Evolutionary conservation across 2,329 filamentous ascomycete species (phyloP), one percentile per base, ranked within the genome.

Genomic region (Alternaria sp.): DNA sequence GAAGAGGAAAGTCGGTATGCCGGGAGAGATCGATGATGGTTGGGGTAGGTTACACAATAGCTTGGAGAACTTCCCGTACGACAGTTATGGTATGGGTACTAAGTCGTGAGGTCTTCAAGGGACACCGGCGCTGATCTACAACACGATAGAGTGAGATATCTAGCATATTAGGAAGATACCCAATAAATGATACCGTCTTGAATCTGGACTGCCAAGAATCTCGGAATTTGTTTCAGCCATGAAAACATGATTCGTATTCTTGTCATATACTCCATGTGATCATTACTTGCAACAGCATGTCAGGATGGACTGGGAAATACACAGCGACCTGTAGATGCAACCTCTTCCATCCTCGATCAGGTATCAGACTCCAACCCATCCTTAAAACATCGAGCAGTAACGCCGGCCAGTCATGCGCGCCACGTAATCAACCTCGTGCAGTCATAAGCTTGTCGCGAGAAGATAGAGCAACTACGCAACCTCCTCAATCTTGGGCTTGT

Each of bases 11-110:
- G 67, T 72, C 3, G 85, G 85, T 0, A 74, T 74, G 46, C 81
- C 82, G 3, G 86, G 87, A 0, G 77, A 83, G 71, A 73, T 88
- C 48, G 82, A 82, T 28, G 88, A 90, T 79, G 87, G 86, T 2
- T 88, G 84, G 82, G 87, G 77, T 0, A 80, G 82, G 64, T 67
- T 86, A 58, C 70, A 87, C 60, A 56, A 70, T 23, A 84, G 79
- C 2, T 70, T 90, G 71, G 86, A 85, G 63, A 74, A 81, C 3
- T 90, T 90, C 61, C 85, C 86, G 5, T 89, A 87, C 68, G 78
- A 79, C 54, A 80, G 77, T 45, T 90, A 86, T 75, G 85, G 86
- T 0, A 88, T 90, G 24, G 41, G 50, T 13, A 21, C 17, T 0
- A 57, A 57, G 26, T 21, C n/a, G 7, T 57, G 13, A 57, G 31